Base-by-base conservation (phyloP, 306 rosid genomes). In the Fragaria vesca region DNA sequence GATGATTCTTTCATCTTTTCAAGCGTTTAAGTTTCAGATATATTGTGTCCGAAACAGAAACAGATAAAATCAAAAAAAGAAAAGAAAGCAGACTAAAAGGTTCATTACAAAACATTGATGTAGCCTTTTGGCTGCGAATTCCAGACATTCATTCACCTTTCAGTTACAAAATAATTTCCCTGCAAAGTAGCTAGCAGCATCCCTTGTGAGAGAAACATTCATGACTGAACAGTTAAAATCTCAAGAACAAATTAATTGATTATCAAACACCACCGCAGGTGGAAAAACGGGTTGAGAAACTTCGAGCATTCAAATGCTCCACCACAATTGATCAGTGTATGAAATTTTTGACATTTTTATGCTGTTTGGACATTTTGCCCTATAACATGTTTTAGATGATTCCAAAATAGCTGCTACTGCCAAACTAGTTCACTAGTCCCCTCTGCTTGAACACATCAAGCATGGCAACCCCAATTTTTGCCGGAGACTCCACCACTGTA, bases 401-500 rank as follows among this genome's bases (percentile, higher is more conserved):
- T 42, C 45, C 51, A 28, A 57, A 67, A 4, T n/a, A 69, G 72
- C 57, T 67, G 61, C 58, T 40, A 15, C 17, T 67, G 36, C 66
- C 73, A 60, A 78, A 75, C 87, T 89, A 88, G 77, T 82, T 84
- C 63, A 86, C 93, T 60, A 91, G 87, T n/a, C 98, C 99, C 76
- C 82, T 93, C 91, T 93, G 94, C 86, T 91, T 91, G 93, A 96
- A 96, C 74, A 91, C 88, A 4, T 93, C 97, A 38, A 86, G 88
- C 97, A 96, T 93, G 77, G 97, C 86, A 36, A 79, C 81, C 16
- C 99, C 99, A 68, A 96, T 96, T 83, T 91, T 91, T 1, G 99
- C 98, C 18, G 99, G 99, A 38, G 99, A 96, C 90, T 96, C 97
- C 58, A 90, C 99, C 76, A 96, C 99, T 28, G 91, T 93, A 28